Conservation (phyloP, 1,284 basidiomycete genomes). For the Apiotrichum sp. region DNA sequence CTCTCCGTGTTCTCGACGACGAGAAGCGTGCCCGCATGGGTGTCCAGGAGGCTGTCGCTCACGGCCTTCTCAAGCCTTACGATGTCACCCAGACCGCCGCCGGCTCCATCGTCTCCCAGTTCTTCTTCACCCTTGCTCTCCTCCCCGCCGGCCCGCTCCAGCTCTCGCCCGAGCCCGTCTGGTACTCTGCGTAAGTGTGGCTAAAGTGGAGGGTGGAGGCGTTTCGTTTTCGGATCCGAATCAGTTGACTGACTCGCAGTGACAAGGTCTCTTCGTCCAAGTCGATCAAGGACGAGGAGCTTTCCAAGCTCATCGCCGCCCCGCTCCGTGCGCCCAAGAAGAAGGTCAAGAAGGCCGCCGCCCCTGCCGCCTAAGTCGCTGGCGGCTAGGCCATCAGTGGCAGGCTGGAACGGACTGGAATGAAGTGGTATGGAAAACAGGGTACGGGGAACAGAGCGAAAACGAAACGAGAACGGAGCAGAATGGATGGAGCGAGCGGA, state of each 20-base stretch:
- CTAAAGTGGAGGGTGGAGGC: background rate
- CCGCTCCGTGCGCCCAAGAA: conserved; percentile 85
- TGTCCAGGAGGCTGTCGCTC: conserved; percentile 90
- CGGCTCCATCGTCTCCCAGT: conserved; percentile 77
- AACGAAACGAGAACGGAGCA: too few relatives aligned
- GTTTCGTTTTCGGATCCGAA: background rate
- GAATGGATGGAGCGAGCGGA: too few relatives aligned
- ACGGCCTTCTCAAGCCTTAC: conserved; percentile 53
- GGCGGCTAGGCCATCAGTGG: too few relatives aligned
- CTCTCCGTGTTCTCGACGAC: conserved; percentile 85
- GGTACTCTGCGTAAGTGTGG: conserved; percentile 70
- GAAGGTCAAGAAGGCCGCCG: conserved; percentile 75
- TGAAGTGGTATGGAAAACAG: too few relatives aligned
- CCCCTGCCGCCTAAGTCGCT: conserved; percentile 21
- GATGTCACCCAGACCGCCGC: conserved; percentile 61
- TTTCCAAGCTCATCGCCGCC: conserved; percentile 70
- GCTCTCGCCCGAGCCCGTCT: conserved; percentile 76
- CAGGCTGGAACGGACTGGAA: too few relatives aligned
- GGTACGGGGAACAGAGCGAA: too few relatives aligned
- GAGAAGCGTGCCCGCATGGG: conserved; percentile 93
- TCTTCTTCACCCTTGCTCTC: conserved; percentile 90
- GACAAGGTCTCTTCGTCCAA: conserved; percentile 72
- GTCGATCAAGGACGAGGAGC: conserved; percentile 76
- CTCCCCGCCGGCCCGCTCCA: conserved; percentile 76
- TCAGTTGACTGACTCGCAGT: conserved; percentile 13